phyloP scores from a whole-genome alignment of 179 eudicot genomes.

The Carnegiea gigantea region DNA sequence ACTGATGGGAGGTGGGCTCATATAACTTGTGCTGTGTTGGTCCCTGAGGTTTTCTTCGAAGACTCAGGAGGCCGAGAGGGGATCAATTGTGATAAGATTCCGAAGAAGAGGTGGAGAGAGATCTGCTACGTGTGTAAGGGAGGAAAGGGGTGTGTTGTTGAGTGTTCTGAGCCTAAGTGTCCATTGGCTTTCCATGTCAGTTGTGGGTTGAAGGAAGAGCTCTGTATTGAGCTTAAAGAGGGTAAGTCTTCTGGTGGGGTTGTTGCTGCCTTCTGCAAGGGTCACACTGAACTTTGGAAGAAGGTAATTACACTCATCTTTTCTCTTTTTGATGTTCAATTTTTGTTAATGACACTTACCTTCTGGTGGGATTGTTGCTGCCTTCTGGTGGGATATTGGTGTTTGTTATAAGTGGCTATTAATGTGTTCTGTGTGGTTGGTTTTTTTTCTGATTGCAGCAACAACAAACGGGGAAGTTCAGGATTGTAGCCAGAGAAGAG shows the following conservation, averaged over 20 bases:
- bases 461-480: conserved; percentile 84
- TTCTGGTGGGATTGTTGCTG: background rate
- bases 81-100: conserved; percentile 61
- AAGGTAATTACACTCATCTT: conserved; percentile 38
- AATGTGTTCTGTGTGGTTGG: background rate
- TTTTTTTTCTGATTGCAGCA: conserved; percentile 58
- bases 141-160: conserved; percentile 64
- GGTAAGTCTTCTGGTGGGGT: conserved; percentile 53
- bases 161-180: conserved; percentile 82
- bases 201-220: conserved; percentile 78
- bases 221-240: conserved; percentile 74
- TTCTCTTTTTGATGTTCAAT: background rate
- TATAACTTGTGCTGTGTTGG: conserved; percentile 65
- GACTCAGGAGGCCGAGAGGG: conserved; percentile 77
- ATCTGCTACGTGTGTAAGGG: conserved; percentile 60
- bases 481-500: conserved; percentile 74
- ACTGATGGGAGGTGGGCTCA: conserved; percentile 73
- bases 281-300: conserved; percentile 73
- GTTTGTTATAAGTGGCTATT: background rate
- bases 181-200: conserved; percentile 66
- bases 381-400: background rate
- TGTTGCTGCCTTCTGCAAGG: conserved; percentile 79
- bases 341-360: background rate
- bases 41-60: conserved; percentile 82
- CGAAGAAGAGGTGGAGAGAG: conserved; percentile 53